phyloP scores from a whole-genome alignment of 108 stramenopile species.

The Fragilaria crotonensis region DNA sequence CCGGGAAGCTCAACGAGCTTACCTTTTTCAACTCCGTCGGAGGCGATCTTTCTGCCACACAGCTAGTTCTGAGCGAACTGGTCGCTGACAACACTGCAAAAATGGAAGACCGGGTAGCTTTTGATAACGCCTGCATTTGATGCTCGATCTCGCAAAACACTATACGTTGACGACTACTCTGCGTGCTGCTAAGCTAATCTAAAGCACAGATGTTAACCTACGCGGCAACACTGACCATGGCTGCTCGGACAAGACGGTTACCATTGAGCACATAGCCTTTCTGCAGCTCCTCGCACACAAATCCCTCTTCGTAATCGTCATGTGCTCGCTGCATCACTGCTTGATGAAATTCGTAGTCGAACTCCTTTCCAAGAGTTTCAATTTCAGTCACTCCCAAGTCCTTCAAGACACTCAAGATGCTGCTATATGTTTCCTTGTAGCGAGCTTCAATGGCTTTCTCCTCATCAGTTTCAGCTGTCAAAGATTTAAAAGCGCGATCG shows the following conservation, averaged over 20 bases:
- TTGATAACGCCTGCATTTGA: no score
- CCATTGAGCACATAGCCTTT: constrained; percentile 60
- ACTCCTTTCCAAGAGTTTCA: constrained; percentile 75
- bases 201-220: no score
- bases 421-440: constrained; percentile 61
- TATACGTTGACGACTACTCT: no score
- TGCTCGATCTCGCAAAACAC: no score
- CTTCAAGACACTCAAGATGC: constrained; percentile 48
- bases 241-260: constrained; percentile 75
- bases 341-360: constrained; percentile 83
- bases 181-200: no score
- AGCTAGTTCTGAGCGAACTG: constrained; percentile 21
- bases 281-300: constrained; percentile 83
- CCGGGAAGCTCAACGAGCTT: constrained; percentile 31
- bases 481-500: constrained; percentile 70
- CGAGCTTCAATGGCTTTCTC: constrained; percentile 57
- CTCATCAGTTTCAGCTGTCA: constrained; percentile 48
- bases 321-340: constrained; percentile 77
- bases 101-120: no score
- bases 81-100: neutral
- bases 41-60: constrained; percentile 4
- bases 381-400: constrained; percentile 75
- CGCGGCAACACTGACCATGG: constrained; percentile 78
- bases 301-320: constrained; percentile 77
- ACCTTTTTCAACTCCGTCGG: constrained; percentile 26